Evolutionary conservation across 2,329 filamentous ascomycete genomes (phyloP).

Genomic region (Fragosphaeria purpurea): DNA sequence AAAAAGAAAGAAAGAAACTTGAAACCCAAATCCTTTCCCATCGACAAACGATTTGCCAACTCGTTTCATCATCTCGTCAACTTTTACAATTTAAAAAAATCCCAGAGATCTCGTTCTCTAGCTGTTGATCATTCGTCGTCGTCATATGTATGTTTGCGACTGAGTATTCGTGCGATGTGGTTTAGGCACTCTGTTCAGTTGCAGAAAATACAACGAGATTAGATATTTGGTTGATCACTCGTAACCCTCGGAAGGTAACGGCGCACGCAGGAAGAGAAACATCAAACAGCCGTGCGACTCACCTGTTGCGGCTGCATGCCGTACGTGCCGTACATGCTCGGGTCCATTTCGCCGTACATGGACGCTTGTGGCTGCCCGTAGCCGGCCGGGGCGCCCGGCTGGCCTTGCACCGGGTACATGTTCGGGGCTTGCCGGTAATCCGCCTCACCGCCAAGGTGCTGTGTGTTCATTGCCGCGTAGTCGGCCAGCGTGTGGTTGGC

Average conservation of each 20-base stretch:
- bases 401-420: constrained; percentile 76
- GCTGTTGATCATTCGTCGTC: too few species aligned
- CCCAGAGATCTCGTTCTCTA: too few species aligned
- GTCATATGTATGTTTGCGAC: too few species aligned
- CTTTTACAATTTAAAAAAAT: too few species aligned
- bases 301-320: constrained; percentile 77
- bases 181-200: too few species aligned
- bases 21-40: background rate
- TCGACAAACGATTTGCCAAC: too few species aligned
- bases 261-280: background rate
- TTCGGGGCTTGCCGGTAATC: constrained; percentile 70
- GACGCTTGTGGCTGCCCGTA: constrained; percentile 70
- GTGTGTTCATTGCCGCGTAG: constrained; percentile 43
- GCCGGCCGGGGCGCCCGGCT: constrained; percentile 56
- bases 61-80: background rate
- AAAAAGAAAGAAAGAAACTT: background rate
- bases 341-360: constrained; percentile 74
- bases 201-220: too few species aligned
- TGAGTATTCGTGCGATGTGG: too few species aligned
- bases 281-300: constrained; percentile 23
- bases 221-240: background rate
- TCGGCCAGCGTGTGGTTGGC: constrained; percentile 48
- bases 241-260: too few species aligned
- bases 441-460: constrained; percentile 58
- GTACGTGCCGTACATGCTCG: constrained; percentile 70